Base-by-base conservation (phyloP, 106 monocot species). In the Amphibolis antarctica region DNA sequence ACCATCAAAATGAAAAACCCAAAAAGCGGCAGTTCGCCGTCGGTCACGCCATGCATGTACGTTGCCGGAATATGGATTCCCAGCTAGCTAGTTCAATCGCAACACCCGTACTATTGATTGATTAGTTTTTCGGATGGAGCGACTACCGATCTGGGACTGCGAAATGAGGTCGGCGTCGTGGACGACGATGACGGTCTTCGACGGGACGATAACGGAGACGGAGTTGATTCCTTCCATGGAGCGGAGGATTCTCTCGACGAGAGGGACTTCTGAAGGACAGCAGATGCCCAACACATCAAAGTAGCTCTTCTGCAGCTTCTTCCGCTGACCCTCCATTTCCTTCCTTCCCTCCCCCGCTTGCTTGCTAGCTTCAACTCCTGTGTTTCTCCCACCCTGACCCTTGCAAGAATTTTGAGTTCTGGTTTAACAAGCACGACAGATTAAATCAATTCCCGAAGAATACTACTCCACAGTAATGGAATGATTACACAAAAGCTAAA, bases 241-340 rank as follows among this genome's bases (percentile, higher is more conserved):
- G 27, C 52, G 52, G 28, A 93, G 65, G 23, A 89, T 85, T 43
- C 75, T 88, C 79, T 88, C 88, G 12, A 93, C 73, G 9, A 93
- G 71, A 10, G 81, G 79, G 24, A 83, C 81, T 48, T 93, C 93
- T n/a, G 88, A 80, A 9, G 93, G 64, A 78, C 93, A 93, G 61
- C 93, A 93, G 63, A 93, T 73, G 3, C 93, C 93, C 52, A 93
- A 28, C 10, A 93, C 93, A 71, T 93, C 93, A 54, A 93, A 93
- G 65, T 88, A 93, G 66, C 93, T 93, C 85, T 86, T 93, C 46
- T 88, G 74, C n/a, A 53, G 22, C 56, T 63, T 56, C 56, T 56
- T 56, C 28, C 36, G n/a, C n/a, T n/a, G n/a, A n/a, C n/a, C n/a
- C n/a, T n/a, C n/a, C n/a, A n/a, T 7, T 36, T 7, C 36, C 36